Evolutionary conservation across 1,139 yeast genomes (phyloP).

Genomic region (Kodamaea ohmeri): DNA sequence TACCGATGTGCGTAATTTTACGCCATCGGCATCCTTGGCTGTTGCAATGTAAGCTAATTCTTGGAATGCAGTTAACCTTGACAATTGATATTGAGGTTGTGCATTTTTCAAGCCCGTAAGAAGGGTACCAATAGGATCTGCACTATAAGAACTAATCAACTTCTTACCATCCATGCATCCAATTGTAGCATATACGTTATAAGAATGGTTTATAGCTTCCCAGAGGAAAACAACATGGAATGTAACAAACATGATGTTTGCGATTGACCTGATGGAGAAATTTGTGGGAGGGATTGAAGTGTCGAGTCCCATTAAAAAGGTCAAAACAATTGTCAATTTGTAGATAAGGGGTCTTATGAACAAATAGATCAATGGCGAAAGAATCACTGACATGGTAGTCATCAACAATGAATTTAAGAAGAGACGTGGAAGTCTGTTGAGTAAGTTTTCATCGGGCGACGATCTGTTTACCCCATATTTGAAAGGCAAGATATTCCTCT

Average conservation of each 20-base stretch:
- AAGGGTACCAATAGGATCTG: constrained; percentile 72
- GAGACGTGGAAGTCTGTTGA: constrained; percentile 31
- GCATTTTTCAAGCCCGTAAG: constrained; percentile 63
- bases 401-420: constrained; percentile 37
- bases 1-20: constrained; percentile 49
- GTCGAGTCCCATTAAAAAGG: constrained; percentile 35
- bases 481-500: constrained; percentile 59
- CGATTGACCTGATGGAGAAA: constrained; percentile 35
- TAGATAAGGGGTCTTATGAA: constrained; percentile 45
- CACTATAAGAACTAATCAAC: constrained; percentile 63
- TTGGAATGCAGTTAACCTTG: constrained; percentile 69
- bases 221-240: constrained; percentile 46
- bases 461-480: constrained; percentile 41
- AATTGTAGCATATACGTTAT: constrained; percentile 69
- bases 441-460: constrained; percentile 40
- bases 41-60: constrained; percentile 65
- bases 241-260: constrained; percentile 37
- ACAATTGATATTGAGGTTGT: constrained; percentile 48
- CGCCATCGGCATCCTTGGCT: constrained; percentile 40
- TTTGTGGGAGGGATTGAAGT: constrained; percentile 33
- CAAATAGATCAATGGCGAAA: constrained; percentile 49
- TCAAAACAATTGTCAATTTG: constrained; percentile 28
- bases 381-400: constrained; percentile 26
- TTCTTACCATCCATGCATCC: constrained; percentile 80
- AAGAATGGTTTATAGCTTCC: constrained; percentile 64